Conservation (phyloP, 1,284 basidiomycete genomes). For the Xerocomus minutiporus region DNA sequence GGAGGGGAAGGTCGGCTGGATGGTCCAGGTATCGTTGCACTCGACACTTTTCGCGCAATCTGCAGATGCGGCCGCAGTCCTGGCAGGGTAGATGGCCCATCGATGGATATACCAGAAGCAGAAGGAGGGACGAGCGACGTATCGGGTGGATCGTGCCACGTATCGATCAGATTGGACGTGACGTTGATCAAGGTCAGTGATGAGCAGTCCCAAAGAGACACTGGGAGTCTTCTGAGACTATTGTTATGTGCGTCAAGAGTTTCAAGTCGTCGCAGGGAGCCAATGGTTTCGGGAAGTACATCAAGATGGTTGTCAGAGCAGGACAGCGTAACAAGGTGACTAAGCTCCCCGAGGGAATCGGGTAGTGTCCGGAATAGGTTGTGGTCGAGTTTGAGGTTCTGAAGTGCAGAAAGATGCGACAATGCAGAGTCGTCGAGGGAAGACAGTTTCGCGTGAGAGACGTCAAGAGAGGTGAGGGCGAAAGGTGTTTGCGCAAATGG, state of each 20-base stretch:
- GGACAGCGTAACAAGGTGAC: slow-evolving; percentile 68
- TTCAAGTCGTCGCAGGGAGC: slow-evolving; percentile 73
- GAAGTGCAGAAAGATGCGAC: slow-evolving; percentile 70
- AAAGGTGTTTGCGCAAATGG: slow-evolving; percentile 55
- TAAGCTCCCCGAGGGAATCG: slow-evolving; percentile 72
- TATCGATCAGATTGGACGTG: slow-evolving; percentile 82
- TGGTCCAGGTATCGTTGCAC: slow-evolving; percentile 15
- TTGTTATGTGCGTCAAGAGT: slow-evolving; percentile 89
- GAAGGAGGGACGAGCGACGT: slow-evolving; percentile 13
- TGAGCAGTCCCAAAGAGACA: slow-evolving; percentile 81
- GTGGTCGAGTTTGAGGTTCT: slow-evolving; percentile 72
- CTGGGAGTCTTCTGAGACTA: slow-evolving; percentile 76
- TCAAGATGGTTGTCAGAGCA: slow-evolving; percentile 90
- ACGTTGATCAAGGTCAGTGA: slow-evolving; percentile 76
- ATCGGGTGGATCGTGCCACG: slow-evolving; percentile 63
- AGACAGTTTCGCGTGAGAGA: slow-evolving; percentile 89
- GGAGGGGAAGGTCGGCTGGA: slow-evolving; percentile 49
- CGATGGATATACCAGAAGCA: slow-evolving; percentile 19
- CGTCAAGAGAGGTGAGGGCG: slow-evolving; percentile 76
- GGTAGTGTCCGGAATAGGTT: slow-evolving; percentile 88
- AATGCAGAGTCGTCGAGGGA: slow-evolving; percentile 75
- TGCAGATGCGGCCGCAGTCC: slow-evolving; percentile 19
- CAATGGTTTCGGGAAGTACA: slow-evolving; percentile 74
- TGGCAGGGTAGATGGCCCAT: slow-evolving; percentile 14
- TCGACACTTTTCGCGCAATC: slow-evolving; percentile 25